A percentile compares a stretch with the other conserved stretches of the same genome.
These are phyloP conservation scores for Eimeria zaria DNA, from an alignment of 169 alveolate genomes.

Conservation along the genomic window DNA sequence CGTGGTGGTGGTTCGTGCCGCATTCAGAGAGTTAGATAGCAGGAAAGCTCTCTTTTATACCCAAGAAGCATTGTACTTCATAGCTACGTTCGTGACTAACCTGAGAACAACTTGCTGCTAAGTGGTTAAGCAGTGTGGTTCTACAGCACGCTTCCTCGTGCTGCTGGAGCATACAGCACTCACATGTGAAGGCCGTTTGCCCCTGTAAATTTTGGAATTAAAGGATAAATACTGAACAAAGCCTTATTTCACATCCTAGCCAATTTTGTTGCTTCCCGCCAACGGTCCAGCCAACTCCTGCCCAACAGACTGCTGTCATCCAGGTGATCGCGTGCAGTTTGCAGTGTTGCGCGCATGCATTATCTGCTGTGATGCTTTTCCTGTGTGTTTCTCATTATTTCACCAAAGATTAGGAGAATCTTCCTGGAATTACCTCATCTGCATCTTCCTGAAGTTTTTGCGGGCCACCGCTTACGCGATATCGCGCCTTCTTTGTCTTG, in stretches of 20 bases:
- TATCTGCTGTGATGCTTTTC: neutral
- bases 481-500: neutral
- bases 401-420: neutral
- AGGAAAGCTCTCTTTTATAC: too few species aligned
- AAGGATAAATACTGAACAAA: neutral
- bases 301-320: neutral
- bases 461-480: neutral
- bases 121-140: neutral
- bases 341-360: slow-evolving; percentile 20
- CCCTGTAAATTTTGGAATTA: neutral
- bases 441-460: neutral
- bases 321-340: slow-evolving; percentile 28
- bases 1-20: too few species aligned
- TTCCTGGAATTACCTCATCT: neutral
- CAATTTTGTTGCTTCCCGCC: neutral
- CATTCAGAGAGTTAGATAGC: too few species aligned
- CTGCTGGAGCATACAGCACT: neutral
- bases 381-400: neutral
- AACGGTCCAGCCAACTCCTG: neutral
- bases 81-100: neutral
- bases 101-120: neutral
- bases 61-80: neutral
- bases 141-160: neutral
- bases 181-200: neutral
- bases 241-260: too few species aligned